These are phyloP conservation scores for Logfia minima DNA, from an alignment of 129 eudicot species.

Conservation along the genomic window DNA sequence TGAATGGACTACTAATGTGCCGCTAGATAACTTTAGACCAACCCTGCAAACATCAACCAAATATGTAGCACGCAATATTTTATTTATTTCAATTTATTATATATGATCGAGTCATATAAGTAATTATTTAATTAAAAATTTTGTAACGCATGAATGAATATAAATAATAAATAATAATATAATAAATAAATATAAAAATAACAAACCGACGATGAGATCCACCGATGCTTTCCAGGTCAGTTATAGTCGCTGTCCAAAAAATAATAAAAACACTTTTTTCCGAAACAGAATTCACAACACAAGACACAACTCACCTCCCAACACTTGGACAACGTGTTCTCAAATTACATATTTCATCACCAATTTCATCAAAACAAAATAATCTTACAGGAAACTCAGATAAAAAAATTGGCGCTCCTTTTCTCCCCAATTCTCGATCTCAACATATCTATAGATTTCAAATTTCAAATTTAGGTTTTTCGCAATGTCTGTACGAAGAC, in stretches of 20 bases:
- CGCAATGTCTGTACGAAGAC: constrained; percentile 63
- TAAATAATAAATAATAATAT: no score
- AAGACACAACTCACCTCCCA: not conserved
- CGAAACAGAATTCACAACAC: not conserved
- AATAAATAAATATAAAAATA: no score
- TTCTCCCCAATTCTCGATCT: constrained; percentile 16
- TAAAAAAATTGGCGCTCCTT: constrained; percentile 29
- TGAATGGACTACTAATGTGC: no score
- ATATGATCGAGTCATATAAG: no score
- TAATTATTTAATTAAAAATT: no score
- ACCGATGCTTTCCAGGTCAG: not conserved
- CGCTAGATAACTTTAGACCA: no score
- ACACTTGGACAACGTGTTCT: not conserved
- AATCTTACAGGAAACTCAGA: not conserved
- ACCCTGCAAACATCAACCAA: no score
- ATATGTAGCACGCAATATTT: no score
- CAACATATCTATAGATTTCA: constrained; percentile 5
- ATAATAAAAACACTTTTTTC: not conserved
- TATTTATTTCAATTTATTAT: no score
- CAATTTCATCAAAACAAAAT: not conserved
- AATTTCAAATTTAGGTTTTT: not conserved
- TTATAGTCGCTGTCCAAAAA: not conserved
- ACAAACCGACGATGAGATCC: not conserved
- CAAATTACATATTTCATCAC: not conserved
- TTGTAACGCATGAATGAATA: no score